Evolutionary conservation across 495 filamentous ascomycete genomes (phyloP).

Genomic region (Podospora anserina): DNA sequence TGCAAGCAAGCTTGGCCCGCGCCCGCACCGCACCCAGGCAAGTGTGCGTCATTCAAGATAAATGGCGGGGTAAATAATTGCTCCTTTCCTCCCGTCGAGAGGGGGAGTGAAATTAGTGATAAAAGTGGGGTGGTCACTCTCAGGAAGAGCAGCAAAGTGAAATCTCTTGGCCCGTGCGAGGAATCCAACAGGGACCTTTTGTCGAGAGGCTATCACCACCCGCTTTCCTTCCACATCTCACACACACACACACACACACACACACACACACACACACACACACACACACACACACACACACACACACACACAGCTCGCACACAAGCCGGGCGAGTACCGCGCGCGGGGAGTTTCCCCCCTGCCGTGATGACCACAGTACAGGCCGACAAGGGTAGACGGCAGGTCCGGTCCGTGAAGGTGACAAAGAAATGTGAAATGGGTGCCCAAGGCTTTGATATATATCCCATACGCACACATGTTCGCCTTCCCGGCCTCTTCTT

Average conservation of each 20-base stretch:
- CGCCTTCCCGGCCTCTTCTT: neutral
- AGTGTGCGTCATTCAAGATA: neutral
- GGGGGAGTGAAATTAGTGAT: no score
- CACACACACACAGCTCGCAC: no score
- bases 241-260: no score
- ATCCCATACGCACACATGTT: neutral
- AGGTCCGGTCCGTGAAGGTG: conserved; percentile 1
- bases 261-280: neutral
- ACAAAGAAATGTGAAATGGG: neutral
- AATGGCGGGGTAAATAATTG: neutral
- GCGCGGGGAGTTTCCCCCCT: no score
- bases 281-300: no score
- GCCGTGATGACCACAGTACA: neutral
- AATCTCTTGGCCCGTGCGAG: no score
- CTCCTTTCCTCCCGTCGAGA: no score
- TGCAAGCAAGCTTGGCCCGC: no score
- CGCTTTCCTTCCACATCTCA: no score
- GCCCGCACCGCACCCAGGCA: no score
- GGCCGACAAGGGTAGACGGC: conserved; percentile 11
- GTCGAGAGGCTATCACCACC: neutral
- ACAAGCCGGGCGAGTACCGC: neutral
- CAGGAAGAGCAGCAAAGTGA: no score
- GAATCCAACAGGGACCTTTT: neutral
- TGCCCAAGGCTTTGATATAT: neutral
- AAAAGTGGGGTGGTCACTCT: no score